Percentiles rank a stretch among this genome's conserved stretches.
Conservation (phyloP, 306 rosid species). For the Sophora flavescens region DNA sequence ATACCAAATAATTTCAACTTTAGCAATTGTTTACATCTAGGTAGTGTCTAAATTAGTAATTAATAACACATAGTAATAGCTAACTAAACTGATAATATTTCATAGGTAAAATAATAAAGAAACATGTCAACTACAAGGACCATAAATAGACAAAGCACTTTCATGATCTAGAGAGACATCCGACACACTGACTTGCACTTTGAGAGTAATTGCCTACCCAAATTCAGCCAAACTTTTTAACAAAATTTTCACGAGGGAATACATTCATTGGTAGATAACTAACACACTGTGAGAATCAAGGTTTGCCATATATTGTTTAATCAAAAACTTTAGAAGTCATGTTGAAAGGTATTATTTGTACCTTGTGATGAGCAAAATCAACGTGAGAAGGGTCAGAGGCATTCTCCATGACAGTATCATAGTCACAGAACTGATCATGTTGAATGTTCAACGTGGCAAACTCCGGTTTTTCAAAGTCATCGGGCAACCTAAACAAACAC, state of each 20-base stretch:
- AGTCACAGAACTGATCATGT: conserved; percentile 97
- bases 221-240: no score
- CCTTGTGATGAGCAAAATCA: conserved; percentile 99
- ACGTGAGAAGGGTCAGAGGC: conserved; percentile 97
- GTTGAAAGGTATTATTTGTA: conserved; percentile 41
- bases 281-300: background rate
- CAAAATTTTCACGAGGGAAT: conserved; percentile 3
- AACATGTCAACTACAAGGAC: no score
- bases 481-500: conserved; percentile 78
- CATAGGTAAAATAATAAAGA: no score
- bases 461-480: conserved; percentile 82
- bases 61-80: no score
- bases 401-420: conserved; percentile 98
- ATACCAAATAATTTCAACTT: no score
- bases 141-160: no score
- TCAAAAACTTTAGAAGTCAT: background rate
- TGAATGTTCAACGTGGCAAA: conserved; percentile 93
- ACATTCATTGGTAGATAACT: background rate
- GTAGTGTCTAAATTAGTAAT: no score
- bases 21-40: no score
- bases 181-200: no score
- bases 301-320: background rate
- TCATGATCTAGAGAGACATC: no score
- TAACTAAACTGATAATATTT: no score
- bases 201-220: no score